Evolutionary conservation across 1,284 basidiomycete genomes (phyloP).

Genomic region (Cutaneotrichosporon dermatis): DNA sequence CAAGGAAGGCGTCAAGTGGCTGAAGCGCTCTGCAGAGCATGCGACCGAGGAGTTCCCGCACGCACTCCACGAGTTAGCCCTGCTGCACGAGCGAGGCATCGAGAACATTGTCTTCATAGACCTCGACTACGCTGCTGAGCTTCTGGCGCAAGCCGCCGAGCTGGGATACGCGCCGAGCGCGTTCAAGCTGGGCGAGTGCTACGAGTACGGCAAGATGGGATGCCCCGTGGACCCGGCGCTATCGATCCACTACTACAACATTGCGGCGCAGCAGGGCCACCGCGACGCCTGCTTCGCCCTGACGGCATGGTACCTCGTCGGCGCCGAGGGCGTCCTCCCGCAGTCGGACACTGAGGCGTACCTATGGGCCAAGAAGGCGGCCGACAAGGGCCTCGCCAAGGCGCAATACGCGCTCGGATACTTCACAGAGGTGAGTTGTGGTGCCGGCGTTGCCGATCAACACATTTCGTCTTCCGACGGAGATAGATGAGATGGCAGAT

Average conservation of each 20-base stretch:
- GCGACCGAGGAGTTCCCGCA: slow-evolving; percentile 94
- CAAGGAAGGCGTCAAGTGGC: slow-evolving; percentile 96
- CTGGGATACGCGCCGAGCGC: slow-evolving; percentile 94
- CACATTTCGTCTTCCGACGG: not conserved
- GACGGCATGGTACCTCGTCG: slow-evolving; percentile 98
- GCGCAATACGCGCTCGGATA: slow-evolving; percentile 97
- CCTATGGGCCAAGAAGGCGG: slow-evolving; percentile 87
- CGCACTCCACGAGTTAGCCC: slow-evolving; percentile 88
- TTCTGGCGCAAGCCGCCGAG: slow-evolving; percentile 90
- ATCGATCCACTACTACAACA: slow-evolving; percentile 99
- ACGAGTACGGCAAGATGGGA: slow-evolving; percentile 98
- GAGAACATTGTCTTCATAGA: slow-evolving; percentile 97
- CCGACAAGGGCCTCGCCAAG: slow-evolving; percentile 80
- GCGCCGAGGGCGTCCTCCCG: slow-evolving; percentile 92
- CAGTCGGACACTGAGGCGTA: slow-evolving; percentile 98
- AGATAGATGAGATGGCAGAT: not conserved
- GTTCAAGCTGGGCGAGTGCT: slow-evolving; percentile 94
- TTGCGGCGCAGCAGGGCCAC: slow-evolving; percentile 94
- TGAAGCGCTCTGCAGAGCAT: slow-evolving; percentile 92
- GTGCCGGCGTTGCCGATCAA: too few species aligned
- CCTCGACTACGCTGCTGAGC: slow-evolving; percentile 88
- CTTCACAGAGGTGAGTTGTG: slow-evolving; percentile 67
- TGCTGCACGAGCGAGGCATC: slow-evolving; percentile 90
- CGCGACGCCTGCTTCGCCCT: slow-evolving; percentile 96
- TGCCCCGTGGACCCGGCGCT: slow-evolving; percentile 97